phyloP scores from a whole-genome alignment of 2,329 filamentous ascomycete genomes.

The Neopestalotiopsis rosae region DNA sequence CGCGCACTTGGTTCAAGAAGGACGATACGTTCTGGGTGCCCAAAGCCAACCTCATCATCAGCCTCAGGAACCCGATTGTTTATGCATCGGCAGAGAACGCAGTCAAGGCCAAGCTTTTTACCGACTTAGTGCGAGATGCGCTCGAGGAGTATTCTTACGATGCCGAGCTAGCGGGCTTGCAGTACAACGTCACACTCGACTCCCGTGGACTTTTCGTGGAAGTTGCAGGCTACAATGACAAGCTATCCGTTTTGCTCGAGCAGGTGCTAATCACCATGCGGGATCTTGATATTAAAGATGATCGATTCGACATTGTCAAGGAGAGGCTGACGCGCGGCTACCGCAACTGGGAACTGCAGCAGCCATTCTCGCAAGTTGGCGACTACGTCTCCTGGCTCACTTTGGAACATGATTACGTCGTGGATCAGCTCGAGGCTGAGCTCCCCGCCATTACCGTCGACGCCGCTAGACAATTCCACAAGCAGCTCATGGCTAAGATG shows the following conservation, averaged over 20 bases:
- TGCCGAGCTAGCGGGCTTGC: slow-evolving; percentile 87
- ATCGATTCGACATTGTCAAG: slow-evolving; percentile 90
- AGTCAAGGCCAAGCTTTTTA: slow-evolving; percentile 80
- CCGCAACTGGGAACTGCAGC: slow-evolving; percentile 86
- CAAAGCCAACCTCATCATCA: slow-evolving; percentile 85
- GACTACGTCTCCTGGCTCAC: slow-evolving; percentile 84
- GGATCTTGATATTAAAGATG: slow-evolving; percentile 82
- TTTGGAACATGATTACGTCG: slow-evolving; percentile 76
- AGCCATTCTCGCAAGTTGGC: slow-evolving; percentile 87
- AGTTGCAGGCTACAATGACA: slow-evolving; percentile 94
- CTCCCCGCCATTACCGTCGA: slow-evolving; percentile 75
- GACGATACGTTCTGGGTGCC: slow-evolving; percentile 99
- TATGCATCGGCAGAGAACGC: slow-evolving; percentile 78
- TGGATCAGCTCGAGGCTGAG: slow-evolving; percentile 80
- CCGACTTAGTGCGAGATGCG: slow-evolving; percentile 85
- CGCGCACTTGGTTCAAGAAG: slow-evolving; percentile 96
- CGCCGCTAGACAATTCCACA: slow-evolving; percentile 78
- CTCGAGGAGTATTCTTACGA: slow-evolving; percentile 95
- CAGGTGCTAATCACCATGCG: slow-evolving; percentile 86
- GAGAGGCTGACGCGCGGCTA: slow-evolving; percentile 79
- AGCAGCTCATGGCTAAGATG: slow-evolving; percentile 80
- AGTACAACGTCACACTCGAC: slow-evolving; percentile 79
- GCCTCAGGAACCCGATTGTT: slow-evolving; percentile 79
- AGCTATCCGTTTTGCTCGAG: slow-evolving; percentile 87
- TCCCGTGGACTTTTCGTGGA: slow-evolving; percentile 77